These are phyloP conservation scores for Sclerotinia borealis DNA, from an alignment of 2,329 filamentous ascomycete species.

Conservation along the genomic window DNA sequence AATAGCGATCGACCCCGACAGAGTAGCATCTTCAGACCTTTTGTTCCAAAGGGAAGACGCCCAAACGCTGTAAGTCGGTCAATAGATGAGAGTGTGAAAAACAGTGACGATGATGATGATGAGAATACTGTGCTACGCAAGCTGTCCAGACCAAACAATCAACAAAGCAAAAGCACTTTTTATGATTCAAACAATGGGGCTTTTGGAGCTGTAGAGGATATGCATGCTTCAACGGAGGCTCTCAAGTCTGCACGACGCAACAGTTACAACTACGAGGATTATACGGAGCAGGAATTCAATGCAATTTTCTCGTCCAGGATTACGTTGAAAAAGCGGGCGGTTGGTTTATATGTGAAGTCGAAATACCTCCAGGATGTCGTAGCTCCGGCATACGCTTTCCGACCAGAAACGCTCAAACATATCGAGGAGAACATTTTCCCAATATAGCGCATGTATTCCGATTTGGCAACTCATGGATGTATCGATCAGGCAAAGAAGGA, in stretches of 20 bases:
- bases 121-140: slow-evolving; percentile 45
- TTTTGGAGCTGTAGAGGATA: slow-evolving; percentile 39
- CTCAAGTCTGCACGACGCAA: slow-evolving; percentile 51
- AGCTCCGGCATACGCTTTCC: slow-evolving; percentile 75
- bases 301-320: slow-evolving; percentile 67
- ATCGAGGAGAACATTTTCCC: slow-evolving; percentile 66
- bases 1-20: slow-evolving; percentile 37
- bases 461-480: slow-evolving; percentile 78
- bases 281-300: slow-evolving; percentile 65
- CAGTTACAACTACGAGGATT: slow-evolving; percentile 69
- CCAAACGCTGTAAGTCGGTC: slow-evolving; percentile 40
- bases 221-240: slow-evolving; percentile 58
- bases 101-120: slow-evolving; percentile 59
- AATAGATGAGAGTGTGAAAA: slow-evolving; percentile 57
- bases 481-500: slow-evolving; percentile 72
- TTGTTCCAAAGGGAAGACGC: slow-evolving; percentile 41
- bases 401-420: slow-evolving; percentile 59
- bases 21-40: slow-evolving; percentile 47
- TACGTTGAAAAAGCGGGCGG: slow-evolving; percentile 85
- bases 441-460: slow-evolving; percentile 75
- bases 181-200: slow-evolving; percentile 18
- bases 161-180: slow-evolving; percentile 32
- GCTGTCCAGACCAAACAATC: slow-evolving; percentile 27
- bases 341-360: slow-evolving; percentile 79
- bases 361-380: slow-evolving; percentile 71